Evolutionary conservation across 2,329 filamentous ascomycete species (phyloP), one percentile per base, ranked within the genome.

Genomic region (Chaetomiaceae sp.): DNA sequence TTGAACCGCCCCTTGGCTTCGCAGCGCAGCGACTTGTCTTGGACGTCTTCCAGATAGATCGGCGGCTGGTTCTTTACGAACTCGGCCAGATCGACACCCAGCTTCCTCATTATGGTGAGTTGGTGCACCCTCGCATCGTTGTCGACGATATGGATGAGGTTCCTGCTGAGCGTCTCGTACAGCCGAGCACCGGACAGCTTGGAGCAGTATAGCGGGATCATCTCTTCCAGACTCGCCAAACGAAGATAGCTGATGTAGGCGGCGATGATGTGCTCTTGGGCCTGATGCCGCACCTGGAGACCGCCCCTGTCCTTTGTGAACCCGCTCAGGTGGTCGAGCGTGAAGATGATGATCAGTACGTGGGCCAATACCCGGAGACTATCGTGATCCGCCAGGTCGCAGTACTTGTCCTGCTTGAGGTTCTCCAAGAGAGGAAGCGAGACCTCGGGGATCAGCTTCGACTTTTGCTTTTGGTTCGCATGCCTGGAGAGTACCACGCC

Each of bases 141-240:
- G 35, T 86, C 78, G 22, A 76, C 75, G 45, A 96, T 76, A 37
- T 86, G 79, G 40, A 89, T 83, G 45, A 96, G 69, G 46, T 94
- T 85, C 42, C 80, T 78, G 47, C 84, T 87, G 39, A 98, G 74
- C 14, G 84, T 83, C 45, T 81, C 76, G 56, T 88, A 82, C 51
- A 77, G 75, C 52, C 84, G 76, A 11, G 79, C 70, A 6, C 73
- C 68, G 9, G 79, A 74, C 11, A 98, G 72, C 57, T 88, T 83
- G 8, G 88, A 88, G 52, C 87, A 90, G 64, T 98, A 98, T 1
- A 95, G 71, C 1, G 93, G 90, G 45, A 95, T 85, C 34, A 93
- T 69, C 52, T 91, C 83, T 49, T 85, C 80, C 45, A 93, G 79
- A 27, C 81, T 79, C 14, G 79, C 78, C 38, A 84, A 74, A 35